Conservation (phyloP, 192 early-diverging fungal species). For the Coemansia sp. region DNA sequence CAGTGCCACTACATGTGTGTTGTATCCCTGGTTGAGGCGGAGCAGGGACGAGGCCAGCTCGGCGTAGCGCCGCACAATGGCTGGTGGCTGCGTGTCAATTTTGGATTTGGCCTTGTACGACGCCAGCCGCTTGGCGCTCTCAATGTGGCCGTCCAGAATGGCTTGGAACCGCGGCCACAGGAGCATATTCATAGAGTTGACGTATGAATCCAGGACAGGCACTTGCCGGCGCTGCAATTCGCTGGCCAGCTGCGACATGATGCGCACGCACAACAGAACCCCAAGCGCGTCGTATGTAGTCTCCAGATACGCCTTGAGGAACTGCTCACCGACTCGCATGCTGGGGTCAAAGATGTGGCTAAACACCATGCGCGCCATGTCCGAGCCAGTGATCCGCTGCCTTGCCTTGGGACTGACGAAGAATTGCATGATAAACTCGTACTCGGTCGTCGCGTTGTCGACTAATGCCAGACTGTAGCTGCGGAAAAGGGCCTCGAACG, state of each 20-base stretch:
- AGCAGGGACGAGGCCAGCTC: constrained; percentile 92
- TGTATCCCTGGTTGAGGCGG: constrained; percentile 81
- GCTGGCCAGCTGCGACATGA: constrained; percentile 77
- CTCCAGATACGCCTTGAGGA: constrained; percentile 73
- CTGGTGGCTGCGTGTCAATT: constrained; percentile 50
- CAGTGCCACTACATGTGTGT: constrained; percentile 77
- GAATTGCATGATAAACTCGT: constrained; percentile 89
- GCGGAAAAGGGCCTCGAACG: constrained; percentile 90
- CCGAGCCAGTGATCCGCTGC: constrained; percentile 58
- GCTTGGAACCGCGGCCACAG: constrained; percentile 87
- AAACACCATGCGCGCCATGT: constrained; percentile 70
- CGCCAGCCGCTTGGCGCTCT: constrained; percentile 79
- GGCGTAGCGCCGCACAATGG: constrained; percentile 74
- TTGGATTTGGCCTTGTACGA: constrained; percentile 58
- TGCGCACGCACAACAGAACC: constrained; percentile 83
- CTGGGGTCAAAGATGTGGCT: constrained; percentile 83
- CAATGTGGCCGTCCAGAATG: constrained; percentile 88
- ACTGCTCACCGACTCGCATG: constrained; percentile 47
- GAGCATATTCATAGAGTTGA: constrained; percentile 89
- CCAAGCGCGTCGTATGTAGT: constrained; percentile 84
- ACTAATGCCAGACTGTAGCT: constrained; percentile 87
- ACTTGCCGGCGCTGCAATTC: constrained; percentile 78
- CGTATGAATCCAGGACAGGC: constrained; percentile 82
- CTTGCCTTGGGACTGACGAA: constrained; percentile 70
- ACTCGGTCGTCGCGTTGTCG: constrained; percentile 95